A percentile compares a stretch with the other conserved stretches of the same genome.
These are phyloP conservation scores for Quercus mongolica DNA, from an alignment of 306 rosid genomes.

Conservation along the genomic window DNA sequence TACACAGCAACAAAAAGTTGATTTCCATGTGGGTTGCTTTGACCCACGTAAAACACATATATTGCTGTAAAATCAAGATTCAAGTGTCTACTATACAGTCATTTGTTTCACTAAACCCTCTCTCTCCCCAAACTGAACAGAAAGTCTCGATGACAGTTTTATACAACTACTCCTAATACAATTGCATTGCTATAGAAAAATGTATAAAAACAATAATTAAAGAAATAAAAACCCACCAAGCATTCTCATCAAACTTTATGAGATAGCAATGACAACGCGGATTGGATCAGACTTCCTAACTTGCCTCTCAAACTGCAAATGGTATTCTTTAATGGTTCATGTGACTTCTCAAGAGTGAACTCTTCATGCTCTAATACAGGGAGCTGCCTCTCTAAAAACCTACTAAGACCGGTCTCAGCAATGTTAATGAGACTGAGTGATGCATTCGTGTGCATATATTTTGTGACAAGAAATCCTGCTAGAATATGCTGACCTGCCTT, in stretches of 20 bases:
- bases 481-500: conserved; percentile 82
- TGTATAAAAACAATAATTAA: background rate
- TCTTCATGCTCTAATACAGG: conserved; percentile 38
- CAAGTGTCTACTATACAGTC: background rate
- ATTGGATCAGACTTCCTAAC: conserved; percentile 48
- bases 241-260: conserved; percentile 10
- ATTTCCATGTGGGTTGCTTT: background rate
- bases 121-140: background rate
- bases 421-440: conserved; percentile 68
- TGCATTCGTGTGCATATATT: conserved; percentile 70
- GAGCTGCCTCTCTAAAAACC: conserved; percentile 75
- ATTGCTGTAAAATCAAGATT: background rate
- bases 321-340: conserved; percentile 49
- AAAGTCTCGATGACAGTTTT: background rate
- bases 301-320: conserved; percentile 48
- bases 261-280: conserved; percentile 42
- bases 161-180: background rate
- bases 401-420: conserved; percentile 56
- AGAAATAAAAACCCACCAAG: background rate
- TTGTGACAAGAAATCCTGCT: conserved; percentile 77
- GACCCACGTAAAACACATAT: background rate
- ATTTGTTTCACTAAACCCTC: background rate
- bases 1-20: background rate
- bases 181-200: background rate
- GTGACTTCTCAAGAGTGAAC: conserved; percentile 33